These are phyloP conservation scores for Herpetomonas samuelpessoai DNA, from an alignment of 208 protist genomes.

Conservation along the genomic window DNA sequence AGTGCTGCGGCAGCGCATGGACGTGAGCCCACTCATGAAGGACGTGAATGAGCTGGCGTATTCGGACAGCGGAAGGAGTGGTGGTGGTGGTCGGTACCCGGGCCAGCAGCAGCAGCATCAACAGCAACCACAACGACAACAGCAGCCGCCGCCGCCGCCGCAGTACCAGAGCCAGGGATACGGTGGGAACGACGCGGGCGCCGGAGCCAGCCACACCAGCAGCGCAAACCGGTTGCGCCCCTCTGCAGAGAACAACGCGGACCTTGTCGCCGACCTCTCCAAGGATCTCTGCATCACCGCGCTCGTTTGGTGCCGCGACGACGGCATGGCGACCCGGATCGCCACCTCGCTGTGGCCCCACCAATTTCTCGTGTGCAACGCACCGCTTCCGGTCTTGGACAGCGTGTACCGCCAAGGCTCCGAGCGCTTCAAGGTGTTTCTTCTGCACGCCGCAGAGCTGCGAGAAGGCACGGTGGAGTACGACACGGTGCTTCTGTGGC, in stretches of 20 bases:
- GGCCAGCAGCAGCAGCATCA: too few relatives aligned
- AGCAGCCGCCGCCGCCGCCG: too few relatives aligned
- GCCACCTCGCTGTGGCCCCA: slow-evolving; percentile 43
- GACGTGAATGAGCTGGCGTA: background rate
- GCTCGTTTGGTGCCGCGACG: slow-evolving; percentile 46
- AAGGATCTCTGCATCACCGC: slow-evolving; percentile 51
- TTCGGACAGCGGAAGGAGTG: background rate
- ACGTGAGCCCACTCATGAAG: background rate
- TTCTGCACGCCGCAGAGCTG: slow-evolving; percentile 56
- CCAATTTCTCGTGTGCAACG: slow-evolving; percentile 55
- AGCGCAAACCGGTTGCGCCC: background rate
- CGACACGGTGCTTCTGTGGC: slow-evolving; percentile 40
- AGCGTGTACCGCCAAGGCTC: slow-evolving; percentile 38
- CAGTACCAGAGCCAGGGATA: too few relatives aligned
- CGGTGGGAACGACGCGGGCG: too few relatives aligned
- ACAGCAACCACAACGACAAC: too few relatives aligned
- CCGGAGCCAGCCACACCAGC: background rate
- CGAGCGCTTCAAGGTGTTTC: slow-evolving; percentile 61
- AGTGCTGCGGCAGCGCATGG: slow-evolving; percentile 15
- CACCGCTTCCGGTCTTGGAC: slow-evolving; percentile 31
- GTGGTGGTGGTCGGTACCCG: too few relatives aligned
- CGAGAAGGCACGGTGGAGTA: slow-evolving; percentile 21
- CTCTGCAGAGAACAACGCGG: background rate
- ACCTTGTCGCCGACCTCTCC: slow-evolving; percentile 16
- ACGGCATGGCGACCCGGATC: slow-evolving; percentile 22